These are phyloP conservation scores for Conringia planisiliqua DNA, from an alignment of 345 rosid species.

Conservation along the genomic window DNA sequence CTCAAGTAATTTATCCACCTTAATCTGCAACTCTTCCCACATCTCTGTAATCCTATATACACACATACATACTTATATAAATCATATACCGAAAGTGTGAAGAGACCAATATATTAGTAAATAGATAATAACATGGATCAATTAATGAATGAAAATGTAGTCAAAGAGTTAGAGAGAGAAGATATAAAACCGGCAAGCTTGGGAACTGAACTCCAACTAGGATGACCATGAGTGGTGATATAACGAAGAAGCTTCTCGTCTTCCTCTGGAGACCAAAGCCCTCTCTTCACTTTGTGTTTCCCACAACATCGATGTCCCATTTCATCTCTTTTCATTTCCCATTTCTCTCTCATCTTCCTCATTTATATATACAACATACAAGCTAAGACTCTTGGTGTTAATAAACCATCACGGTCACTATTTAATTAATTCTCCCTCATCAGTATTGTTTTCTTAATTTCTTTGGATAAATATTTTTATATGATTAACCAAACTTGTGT, in stretches of 20 bases:
- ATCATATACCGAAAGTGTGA: neutral
- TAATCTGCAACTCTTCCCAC: slow-evolving; percentile 62
- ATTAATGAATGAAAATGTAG: neutral
- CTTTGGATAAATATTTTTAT: slow-evolving; percentile 13
- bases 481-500: slow-evolving; percentile 39
- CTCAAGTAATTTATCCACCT: slow-evolving; percentile 66
- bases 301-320: slow-evolving; percentile 75
- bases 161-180: neutral
- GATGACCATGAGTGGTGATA: slow-evolving; percentile 63
- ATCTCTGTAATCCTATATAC: slow-evolving; percentile 50
- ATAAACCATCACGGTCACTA: slow-evolving; percentile 11
- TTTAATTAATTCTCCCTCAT: slow-evolving; percentile 1
- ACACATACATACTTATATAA: neutral
- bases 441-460: slow-evolving; percentile 3
- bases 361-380: slow-evolving; percentile 11
- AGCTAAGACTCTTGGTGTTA: slow-evolving; percentile 14
- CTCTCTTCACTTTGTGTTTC: slow-evolving; percentile 72
- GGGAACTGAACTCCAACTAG: slow-evolving; percentile 82
- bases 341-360: slow-evolving; percentile 22
- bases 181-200: slow-evolving; percentile 53
- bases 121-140: neutral
- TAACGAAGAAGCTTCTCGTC: slow-evolving; percentile 59
- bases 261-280: slow-evolving; percentile 82
- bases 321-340: slow-evolving; percentile 25
- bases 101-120: neutral